These are phyloP conservation scores for Haematococcus lacustris DNA, from an alignment of 139 green algal species.

Conservation along the genomic window DNA sequence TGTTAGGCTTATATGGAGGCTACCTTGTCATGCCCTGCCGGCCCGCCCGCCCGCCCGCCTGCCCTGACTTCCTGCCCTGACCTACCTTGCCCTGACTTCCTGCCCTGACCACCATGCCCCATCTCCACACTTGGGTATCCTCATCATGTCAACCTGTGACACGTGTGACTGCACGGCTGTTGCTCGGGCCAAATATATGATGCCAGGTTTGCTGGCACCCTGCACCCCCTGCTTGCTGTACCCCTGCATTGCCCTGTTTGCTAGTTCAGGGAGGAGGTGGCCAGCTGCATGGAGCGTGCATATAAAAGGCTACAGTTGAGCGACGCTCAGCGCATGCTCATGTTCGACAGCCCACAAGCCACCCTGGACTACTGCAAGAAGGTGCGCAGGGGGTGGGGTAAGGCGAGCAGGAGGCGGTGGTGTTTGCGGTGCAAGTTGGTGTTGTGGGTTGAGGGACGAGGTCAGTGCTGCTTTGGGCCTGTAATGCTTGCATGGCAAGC, in stretches of 20 bases:
- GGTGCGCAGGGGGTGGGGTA: constrained; percentile 13
- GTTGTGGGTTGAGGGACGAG: neutral
- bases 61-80: too few species aligned
- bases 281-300: constrained; percentile 80
- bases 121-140: neutral
- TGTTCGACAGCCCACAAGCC: constrained; percentile 57
- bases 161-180: neutral
- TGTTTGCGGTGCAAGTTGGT: too few species aligned
- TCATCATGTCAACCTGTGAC: neutral
- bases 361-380: constrained; percentile 51
- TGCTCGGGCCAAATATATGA: neutral
- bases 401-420: neutral
- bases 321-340: constrained; percentile 74
- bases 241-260: neutral
- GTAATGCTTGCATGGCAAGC: too few species aligned
- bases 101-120: too few species aligned
- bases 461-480: neutral
- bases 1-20: too few species aligned
- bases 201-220: neutral
- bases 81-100: too few species aligned
- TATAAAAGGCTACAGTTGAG: constrained; percentile 63
- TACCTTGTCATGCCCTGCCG: too few species aligned
- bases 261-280: constrained; percentile 84
- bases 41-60: too few species aligned
- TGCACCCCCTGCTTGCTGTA: neutral